Evolutionary conservation across 108 stramenopile genomes (phyloP).

Genomic region (Pseudonitzschia pungens): DNA sequence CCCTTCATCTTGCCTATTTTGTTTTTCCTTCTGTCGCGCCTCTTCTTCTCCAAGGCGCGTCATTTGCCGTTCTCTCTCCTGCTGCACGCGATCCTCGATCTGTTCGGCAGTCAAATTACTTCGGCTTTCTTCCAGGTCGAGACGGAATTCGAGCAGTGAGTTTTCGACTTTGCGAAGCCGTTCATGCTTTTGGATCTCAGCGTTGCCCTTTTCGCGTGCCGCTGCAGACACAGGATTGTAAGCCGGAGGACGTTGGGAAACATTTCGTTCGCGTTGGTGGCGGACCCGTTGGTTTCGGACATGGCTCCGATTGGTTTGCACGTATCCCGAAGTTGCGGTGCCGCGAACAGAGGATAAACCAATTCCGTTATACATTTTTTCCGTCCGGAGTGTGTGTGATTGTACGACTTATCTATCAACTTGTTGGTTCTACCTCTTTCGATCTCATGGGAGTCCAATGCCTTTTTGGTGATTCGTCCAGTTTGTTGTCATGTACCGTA

Average conservation of each 20-base stretch:
- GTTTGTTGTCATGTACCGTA: too few species aligned
- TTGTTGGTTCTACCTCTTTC: too few species aligned
- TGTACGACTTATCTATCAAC: too few species aligned
- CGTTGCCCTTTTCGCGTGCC: slow-evolving; percentile 58
- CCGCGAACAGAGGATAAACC: slow-evolving; percentile 88
- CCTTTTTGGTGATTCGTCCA: too few species aligned
- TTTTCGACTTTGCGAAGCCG: slow-evolving; percentile 68
- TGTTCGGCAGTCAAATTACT: slow-evolving; percentile 44
- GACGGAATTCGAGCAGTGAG: slow-evolving; percentile 67
- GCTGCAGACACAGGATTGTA: slow-evolving; percentile 53
- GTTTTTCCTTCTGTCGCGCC: slow-evolving; percentile 10
- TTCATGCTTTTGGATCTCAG: slow-evolving; percentile 74
- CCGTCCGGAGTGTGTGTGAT: neutral
- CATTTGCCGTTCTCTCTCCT: slow-evolving; percentile 52
- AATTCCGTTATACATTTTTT: slow-evolving; percentile 84
- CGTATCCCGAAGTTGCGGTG: slow-evolving; percentile 88
- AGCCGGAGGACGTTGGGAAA: slow-evolving; percentile 15
- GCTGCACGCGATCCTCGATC: slow-evolving; percentile 60
- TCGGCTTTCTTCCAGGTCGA: slow-evolving; percentile 61
- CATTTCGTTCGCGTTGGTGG: slow-evolving; percentile 47
- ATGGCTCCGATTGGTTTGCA: slow-evolving; percentile 82
- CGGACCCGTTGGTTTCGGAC: slow-evolving; percentile 68
- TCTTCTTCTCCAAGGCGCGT: slow-evolving; percentile 43
- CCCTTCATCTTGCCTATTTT: neutral
- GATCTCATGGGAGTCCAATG: too few species aligned